Evolutionary conservation across 495 filamentous ascomycete species (phyloP).

Genomic region (Podospora fimiseda): DNA sequence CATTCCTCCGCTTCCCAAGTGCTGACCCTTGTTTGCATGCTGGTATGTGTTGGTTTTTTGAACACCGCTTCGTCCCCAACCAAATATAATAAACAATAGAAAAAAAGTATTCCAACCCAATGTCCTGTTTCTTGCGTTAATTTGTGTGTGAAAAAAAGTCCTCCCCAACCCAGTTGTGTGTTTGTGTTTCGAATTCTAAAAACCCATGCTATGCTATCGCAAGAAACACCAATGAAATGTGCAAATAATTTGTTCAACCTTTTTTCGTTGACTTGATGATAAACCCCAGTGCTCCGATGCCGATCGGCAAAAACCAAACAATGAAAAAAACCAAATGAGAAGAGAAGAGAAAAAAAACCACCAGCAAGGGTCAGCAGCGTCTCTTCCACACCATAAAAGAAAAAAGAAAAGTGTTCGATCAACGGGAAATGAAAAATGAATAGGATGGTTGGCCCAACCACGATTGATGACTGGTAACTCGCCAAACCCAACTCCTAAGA

Average conservation of each 20-base stretch:
- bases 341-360: conserved; percentile 18
- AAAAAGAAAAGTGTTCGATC: conserved; percentile 12
- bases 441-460: conserved; percentile 41
- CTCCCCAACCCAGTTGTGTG: conserved; percentile 7
- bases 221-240: conserved; percentile 10
- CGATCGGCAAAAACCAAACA: background rate
- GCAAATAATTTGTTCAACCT: conserved; percentile 5
- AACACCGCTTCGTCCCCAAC: conserved; percentile 4
- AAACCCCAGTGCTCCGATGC: background rate
- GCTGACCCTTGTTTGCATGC: conserved; percentile 24
- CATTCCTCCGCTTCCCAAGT: conserved; percentile 10
- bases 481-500: conserved; percentile 26
- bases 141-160: background rate
- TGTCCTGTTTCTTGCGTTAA: conserved; percentile 22
- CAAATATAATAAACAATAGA: background rate
- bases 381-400: conserved; percentile 14
- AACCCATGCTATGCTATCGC: conserved; percentile 29
- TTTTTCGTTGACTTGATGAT: conserved; percentile 8
- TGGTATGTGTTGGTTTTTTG: conserved; percentile 11
- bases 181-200: conserved; percentile 27
- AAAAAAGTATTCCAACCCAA: conserved; percentile 20
- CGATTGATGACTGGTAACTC: conserved; percentile 42
- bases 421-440: conserved; percentile 8
- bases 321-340: conserved; percentile 16
- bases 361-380: conserved; percentile 25